These are phyloP conservation scores for Lactarius vividus DNA, from an alignment of 768 basidiomycete species.

Conservation along the genomic window DNA sequence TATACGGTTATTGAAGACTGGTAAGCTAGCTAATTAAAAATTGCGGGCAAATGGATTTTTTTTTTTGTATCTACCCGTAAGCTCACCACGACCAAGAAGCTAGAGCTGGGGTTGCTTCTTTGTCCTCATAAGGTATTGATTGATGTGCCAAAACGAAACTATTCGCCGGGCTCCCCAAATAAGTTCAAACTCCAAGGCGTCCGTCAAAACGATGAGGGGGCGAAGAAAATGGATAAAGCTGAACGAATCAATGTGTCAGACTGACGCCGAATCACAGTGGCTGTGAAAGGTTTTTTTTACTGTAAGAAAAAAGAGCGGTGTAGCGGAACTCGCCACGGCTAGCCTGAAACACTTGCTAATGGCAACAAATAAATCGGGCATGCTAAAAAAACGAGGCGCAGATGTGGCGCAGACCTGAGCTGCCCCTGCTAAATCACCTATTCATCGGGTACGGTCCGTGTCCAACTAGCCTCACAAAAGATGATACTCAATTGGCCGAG, in stretches of 20 bases:
- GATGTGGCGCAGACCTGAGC: not conserved
- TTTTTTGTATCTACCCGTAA: not conserved
- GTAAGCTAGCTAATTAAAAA: not conserved
- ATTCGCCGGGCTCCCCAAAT: not conserved
- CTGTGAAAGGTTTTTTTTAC: not conserved
- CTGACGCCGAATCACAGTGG: too few species aligned
- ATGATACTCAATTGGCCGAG: not conserved
- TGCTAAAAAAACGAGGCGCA: not conserved
- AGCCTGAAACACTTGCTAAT: slow-evolving; percentile 6
- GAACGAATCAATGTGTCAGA: not conserved
- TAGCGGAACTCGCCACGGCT: not conserved
- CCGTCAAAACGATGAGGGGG: too few species aligned
- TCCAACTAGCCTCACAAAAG: not conserved
- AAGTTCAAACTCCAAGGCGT: not conserved
- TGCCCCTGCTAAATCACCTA: not conserved
- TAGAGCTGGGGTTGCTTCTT: not conserved
- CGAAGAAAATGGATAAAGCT: not conserved
- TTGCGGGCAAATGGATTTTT: not conserved
- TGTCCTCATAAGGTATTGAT: not conserved
- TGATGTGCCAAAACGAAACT: not conserved
- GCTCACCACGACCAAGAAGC: not conserved
- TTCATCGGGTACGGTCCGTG: not conserved
- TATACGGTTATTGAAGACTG: not conserved
- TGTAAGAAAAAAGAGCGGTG: too few species aligned
- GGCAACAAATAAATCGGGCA: not conserved